Evolutionary conservation across 2,329 filamentous ascomycete species (phyloP), one percentile per base, ranked within the genome.

Genomic region (Verruconis gallopava): DNA sequence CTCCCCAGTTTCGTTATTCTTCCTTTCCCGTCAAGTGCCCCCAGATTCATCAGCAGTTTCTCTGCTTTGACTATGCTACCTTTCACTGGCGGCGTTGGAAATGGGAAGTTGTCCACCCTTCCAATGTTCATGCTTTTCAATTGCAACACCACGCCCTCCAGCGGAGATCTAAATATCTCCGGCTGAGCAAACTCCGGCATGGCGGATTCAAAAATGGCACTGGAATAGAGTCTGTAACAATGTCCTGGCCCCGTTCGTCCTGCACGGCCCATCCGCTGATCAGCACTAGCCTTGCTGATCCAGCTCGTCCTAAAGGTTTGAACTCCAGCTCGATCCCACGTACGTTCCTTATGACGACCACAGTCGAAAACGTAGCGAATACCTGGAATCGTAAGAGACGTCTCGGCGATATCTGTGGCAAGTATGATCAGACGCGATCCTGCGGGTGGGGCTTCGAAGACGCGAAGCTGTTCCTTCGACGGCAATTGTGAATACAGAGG

Each of bases 241-340:
- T 98, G 93, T 5, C 91, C 91, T 1, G 91, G 88, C 0, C 86
- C 89, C 3, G 89, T 98, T 69, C 91, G 80, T 48, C 93, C 91
- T 44, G 91, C 91, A 71, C 91, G 85, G 63, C 91, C 91, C 45
- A 85, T 78, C 57, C 91, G 75, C 61, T 98, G 91, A 49, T 79
- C 83, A 5, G 91, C 89, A 57, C 85, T 93, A 20, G 91, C 91
- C 64, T 98, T 96, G 65, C 88, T 95, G 57, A 96, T 93, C 85
- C 89, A 98, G 32, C 82, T 81, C 41, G 98, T 76, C 52, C 94
- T 83, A 56, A 94, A 98, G 55, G 82, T 94, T 58, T 98, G 91
- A 1, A 98, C 89, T 3, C 89, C 89, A 5, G 83, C 95, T n/a
- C 76, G 72, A 56, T 96, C 84, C 53, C 91, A 96, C 44, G 80